phyloP scores from a whole-genome alignment of 192 early-diverging fungal species.

The Phycomyces nitens region DNA sequence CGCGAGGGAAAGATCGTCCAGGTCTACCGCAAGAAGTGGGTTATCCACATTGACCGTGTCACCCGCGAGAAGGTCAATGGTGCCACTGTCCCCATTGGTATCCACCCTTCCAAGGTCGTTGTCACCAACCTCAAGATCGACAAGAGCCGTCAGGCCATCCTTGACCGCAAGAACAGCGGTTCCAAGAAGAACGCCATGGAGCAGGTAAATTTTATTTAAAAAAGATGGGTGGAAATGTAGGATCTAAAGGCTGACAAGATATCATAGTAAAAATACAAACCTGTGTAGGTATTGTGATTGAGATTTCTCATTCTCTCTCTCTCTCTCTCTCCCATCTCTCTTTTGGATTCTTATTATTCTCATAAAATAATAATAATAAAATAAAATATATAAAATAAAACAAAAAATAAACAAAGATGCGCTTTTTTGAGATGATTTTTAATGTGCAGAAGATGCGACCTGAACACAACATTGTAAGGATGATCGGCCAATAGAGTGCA shows the following conservation, averaged over 20 bases:
- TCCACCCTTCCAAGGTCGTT: conserved; percentile 98
- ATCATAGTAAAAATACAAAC: neutral
- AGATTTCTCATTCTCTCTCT: neutral
- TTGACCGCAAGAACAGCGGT: conserved; percentile 81
- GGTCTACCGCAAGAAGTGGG: conserved; percentile 99
- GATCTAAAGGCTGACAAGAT: neutral
- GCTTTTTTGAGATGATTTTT: no score
- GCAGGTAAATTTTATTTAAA: conserved; percentile 21
- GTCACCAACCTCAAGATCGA: conserved; percentile 93
- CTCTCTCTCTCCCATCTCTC: neutral
- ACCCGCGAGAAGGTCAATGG: conserved; percentile 98
- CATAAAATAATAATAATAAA: no score
- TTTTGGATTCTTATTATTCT: neutral
- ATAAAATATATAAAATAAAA: no score
- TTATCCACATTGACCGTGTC: conserved; percentile 98
- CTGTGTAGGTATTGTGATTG: neutral
- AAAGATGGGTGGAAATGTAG: no score
- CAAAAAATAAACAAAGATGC: no score
- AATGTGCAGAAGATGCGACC: no score
- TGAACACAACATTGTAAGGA: no score
- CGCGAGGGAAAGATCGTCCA: conserved; percentile 93
- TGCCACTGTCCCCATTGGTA: conserved; percentile 82
- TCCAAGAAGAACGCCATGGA: conserved; percentile 30
- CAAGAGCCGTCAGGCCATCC: conserved; percentile 90
- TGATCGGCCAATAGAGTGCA: no score